These are phyloP conservation scores for Heterobasidion annosum DNA, from an alignment of 1,284 basidiomycete species.

Conservation along the genomic window DNA sequence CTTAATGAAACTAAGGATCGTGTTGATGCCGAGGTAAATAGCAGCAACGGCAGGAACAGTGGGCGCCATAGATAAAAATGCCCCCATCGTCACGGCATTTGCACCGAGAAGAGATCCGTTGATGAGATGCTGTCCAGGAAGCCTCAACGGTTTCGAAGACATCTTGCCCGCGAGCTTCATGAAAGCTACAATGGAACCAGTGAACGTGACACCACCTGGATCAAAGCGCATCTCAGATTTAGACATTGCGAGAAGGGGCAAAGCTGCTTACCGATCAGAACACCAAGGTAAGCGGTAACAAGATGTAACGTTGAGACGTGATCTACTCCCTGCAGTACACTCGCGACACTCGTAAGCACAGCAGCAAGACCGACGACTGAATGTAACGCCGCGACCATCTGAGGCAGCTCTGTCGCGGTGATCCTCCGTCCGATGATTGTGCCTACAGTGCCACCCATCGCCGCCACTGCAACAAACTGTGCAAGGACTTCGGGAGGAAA, in stretches of 20 bases:
- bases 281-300: slow-evolving; percentile 77
- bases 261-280: slow-evolving; percentile 55
- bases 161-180: slow-evolving; percentile 76
- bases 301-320: slow-evolving; percentile 66
- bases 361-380: slow-evolving; percentile 82
- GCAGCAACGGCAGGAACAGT: slow-evolving; percentile 66
- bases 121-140: slow-evolving; percentile 71
- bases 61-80: slow-evolving; percentile 64
- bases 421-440: slow-evolving; percentile 70
- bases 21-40: slow-evolving; percentile 63
- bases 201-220: slow-evolving; percentile 64
- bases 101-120: slow-evolving; percentile 61
- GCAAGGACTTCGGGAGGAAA: slow-evolving; percentile 66
- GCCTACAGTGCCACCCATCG: slow-evolving; percentile 60
- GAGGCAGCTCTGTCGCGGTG: slow-evolving; percentile 78
- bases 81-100: slow-evolving; percentile 64
- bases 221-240: no score
- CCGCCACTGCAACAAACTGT: slow-evolving; percentile 71
- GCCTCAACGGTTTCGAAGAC: slow-evolving; percentile 58
- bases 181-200: slow-evolving; percentile 83
- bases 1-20: slow-evolving; percentile 71
- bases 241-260: no score
- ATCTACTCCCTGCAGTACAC: slow-evolving; percentile 56
- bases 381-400: slow-evolving; percentile 68
- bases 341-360: slow-evolving; percentile 74